Conservation (phyloP, 2,329 filamentous ascomycete genomes). For the Pseudogymnoascus destructans region DNA sequence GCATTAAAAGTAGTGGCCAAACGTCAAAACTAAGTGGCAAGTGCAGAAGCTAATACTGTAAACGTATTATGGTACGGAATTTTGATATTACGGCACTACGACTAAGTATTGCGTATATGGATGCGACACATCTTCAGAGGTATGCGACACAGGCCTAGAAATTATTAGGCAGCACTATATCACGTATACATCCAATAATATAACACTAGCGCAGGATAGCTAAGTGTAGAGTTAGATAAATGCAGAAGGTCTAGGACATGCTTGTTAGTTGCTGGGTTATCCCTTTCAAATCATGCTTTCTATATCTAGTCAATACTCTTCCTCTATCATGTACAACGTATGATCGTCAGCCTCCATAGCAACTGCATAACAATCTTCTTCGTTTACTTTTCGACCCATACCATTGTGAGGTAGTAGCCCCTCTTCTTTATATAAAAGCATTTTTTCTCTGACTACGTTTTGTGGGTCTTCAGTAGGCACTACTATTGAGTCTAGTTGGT, state of each 20-base stretch:
- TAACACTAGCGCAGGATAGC: not conserved
- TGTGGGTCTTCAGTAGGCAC: conserved; percentile 13
- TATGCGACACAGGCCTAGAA: not conserved
- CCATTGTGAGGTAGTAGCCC: conserved; percentile 12
- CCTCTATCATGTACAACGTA: conserved; percentile 13
- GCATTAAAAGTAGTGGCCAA: not conserved
- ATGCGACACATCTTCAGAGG: not conserved
- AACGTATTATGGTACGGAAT: not conserved
- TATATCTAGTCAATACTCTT: not conserved
- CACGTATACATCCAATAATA: not conserved
- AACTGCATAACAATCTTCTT: conserved; percentile 13
- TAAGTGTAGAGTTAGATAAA: not conserved
- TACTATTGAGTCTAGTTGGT: conserved; percentile 7
- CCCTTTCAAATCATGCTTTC: not conserved
- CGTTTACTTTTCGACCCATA: conserved; percentile 6
- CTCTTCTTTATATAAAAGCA: conserved; percentile 9
- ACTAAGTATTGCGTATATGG: not conserved
- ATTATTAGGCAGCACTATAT: not conserved
- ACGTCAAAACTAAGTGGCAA: not conserved
- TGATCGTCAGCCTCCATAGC: conserved; percentile 13
- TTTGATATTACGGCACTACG: not conserved
- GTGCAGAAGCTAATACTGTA: not conserved
- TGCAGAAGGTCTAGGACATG: not conserved
- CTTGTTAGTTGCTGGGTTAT: not conserved
- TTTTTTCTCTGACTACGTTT: conserved; percentile 6